phyloP scores from a whole-genome alignment of 2,329 filamentous ascomycete species.

The Cyphellophora attinorum region DNA sequence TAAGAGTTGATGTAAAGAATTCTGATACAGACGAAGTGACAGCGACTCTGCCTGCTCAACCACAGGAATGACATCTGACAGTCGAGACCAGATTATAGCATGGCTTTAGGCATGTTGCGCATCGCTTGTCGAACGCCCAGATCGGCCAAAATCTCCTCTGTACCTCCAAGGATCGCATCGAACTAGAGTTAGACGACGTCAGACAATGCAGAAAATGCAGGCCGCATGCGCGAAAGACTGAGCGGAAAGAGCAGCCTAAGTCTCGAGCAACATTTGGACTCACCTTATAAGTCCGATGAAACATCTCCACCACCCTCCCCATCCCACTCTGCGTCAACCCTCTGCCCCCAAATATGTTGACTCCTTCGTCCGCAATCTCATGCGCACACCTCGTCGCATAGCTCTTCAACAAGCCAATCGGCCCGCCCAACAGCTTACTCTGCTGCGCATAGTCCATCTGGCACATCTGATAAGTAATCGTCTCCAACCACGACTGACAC shows the following conservation, averaged over 20 bases:
- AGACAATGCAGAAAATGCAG: too few species aligned
- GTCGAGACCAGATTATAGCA: conserved; percentile 57
- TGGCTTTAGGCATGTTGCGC: conserved; percentile 74
- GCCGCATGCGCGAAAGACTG: too few species aligned
- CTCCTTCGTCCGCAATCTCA: conserved; percentile 59
- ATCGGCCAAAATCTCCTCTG: conserved; percentile 65
- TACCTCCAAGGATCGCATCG: conserved; percentile 57
- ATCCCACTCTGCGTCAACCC: conserved; percentile 62
- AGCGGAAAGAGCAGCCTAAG: too few species aligned
- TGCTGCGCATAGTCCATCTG: conserved; percentile 39
- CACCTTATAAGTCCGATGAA: conserved; percentile 50
- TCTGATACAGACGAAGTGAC: too few species aligned
- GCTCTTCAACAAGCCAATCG: conserved; percentile 64
- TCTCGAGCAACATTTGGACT: too few species aligned
- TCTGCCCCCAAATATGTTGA: conserved; percentile 64
- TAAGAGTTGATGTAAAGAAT: too few species aligned
- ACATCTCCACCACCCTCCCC: conserved; percentile 61
- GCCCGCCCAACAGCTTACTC: conserved; percentile 51
- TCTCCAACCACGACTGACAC: conserved; percentile 57
- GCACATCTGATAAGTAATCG: conserved; percentile 36
- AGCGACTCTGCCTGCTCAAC: too few species aligned
- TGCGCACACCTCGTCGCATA: conserved; percentile 63
- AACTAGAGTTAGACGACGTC: too few species aligned
- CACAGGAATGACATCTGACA: too few species aligned
- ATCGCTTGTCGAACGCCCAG: conserved; percentile 64